These are phyloP conservation scores for Bjerkandera adusta DNA, from an alignment of 1,284 basidiomycete genomes.

Conservation along the genomic window DNA sequence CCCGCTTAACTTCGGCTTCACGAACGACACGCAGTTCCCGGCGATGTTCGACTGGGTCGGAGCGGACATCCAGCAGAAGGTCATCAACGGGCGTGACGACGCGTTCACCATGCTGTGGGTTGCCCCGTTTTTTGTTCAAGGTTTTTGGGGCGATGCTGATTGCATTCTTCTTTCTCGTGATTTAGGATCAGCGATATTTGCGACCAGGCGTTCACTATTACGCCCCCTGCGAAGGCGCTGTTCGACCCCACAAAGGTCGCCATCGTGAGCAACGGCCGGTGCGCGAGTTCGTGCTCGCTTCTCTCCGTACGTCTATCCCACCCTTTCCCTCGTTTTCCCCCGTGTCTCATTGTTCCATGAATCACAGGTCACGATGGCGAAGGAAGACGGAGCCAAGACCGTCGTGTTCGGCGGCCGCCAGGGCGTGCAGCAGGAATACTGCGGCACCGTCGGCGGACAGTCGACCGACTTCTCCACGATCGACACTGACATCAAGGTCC, in stretches of 20 bases:
- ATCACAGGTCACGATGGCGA: conserved; percentile 60
- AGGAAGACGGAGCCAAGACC: conserved; percentile 51
- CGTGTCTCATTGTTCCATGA: conserved; percentile 4
- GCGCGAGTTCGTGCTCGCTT: conserved; percentile 56
- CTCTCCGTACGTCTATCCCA: conserved; percentile 44
- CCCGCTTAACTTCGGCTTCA: conserved; percentile 49
- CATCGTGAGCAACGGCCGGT: conserved; percentile 57
- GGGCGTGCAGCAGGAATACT: conserved; percentile 52
- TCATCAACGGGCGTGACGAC: conserved; percentile 47
- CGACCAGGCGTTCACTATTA: conserved; percentile 43
- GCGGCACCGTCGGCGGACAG: conserved; percentile 61
- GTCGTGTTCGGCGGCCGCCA: conserved; percentile 53
- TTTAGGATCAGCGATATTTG: conserved; percentile 55
- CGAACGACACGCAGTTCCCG: conserved; percentile 44
- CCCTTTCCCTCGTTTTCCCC: conserved; percentile 5
- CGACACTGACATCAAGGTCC: conserved; percentile 57
- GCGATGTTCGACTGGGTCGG: conserved; percentile 45
- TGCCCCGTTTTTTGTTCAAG: not conserved
- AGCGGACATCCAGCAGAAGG: conserved; percentile 34
- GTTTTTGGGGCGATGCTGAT: not conserved
- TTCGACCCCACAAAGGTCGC: conserved; percentile 52
- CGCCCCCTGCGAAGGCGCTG: conserved; percentile 42
- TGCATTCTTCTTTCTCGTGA: not conserved
- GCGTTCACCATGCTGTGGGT: conserved; percentile 46
- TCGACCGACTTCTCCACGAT: conserved; percentile 53